These are phyloP conservation scores for Plenodomus biglobosus DNA, from an alignment of 2,329 filamentous ascomycete genomes.

Conservation along the genomic window DNA sequence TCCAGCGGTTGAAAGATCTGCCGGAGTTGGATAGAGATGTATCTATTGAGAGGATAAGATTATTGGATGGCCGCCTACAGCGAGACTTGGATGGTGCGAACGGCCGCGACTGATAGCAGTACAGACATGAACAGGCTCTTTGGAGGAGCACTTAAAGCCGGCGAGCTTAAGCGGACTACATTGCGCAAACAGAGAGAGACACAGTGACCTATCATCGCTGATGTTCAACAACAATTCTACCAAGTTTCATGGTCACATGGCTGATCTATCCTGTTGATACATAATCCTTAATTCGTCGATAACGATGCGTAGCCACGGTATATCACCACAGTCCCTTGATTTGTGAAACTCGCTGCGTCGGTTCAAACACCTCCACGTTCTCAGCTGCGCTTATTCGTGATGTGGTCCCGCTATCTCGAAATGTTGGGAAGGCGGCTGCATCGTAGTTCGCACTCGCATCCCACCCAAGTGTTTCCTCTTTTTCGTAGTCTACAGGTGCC, in stretches of 20 bases:
- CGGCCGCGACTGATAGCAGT: too few species aligned
- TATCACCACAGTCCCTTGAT: conserved; percentile 39
- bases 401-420: conserved; percentile 46
- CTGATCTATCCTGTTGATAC: neutral
- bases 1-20: conserved; percentile 8
- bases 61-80: neutral
- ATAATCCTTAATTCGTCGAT: neutral
- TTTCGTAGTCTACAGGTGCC: conserved; percentile 70
- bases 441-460: conserved; percentile 63
- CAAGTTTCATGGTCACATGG: neutral
- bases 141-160: neutral
- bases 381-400: conserved; percentile 29
- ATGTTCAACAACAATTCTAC: too few species aligned
- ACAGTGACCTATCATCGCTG: too few species aligned
- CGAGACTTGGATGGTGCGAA: neutral
- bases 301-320: neutral
- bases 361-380: conserved; percentile 56
- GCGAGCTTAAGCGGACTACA: neutral
- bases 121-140: too few species aligned
- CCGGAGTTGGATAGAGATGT: conserved; percentile 9
- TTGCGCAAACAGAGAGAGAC: too few species aligned
- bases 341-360: conserved; percentile 73
- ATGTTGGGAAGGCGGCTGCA: conserved; percentile 46
- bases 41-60: neutral
- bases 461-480: conserved; percentile 71